Base-by-base conservation (phyloP, 176 grass and related monocot genomes). In the Avena eriantha region DNA sequence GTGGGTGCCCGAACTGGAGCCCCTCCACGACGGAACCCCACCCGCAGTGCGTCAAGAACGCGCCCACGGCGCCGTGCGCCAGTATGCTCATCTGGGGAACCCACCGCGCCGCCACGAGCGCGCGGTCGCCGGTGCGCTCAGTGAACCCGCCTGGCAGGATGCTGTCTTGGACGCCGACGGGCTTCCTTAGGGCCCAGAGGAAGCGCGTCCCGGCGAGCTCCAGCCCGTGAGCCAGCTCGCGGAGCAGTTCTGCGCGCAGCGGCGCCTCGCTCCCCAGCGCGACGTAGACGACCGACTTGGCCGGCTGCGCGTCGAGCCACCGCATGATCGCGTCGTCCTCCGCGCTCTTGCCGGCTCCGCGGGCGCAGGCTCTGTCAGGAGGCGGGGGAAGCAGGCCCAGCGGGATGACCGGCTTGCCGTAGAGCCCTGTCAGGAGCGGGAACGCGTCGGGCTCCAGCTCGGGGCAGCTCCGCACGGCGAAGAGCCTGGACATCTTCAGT, bases 11-110 rank as follows among this genome's bases (percentile, higher is more conserved):
- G 41, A 31, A 66, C 16, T 49, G 60, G 4, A 81, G 79, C 2
- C 60, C 79, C 17, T 81, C 79, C 0, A 81, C 16, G 2, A 67
- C 1, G 24, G 89, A 94, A 15, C 88, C 88, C 89, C 86, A 89
- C 17, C 92, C 92, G 26, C 89, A 94, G 68, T 94, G 92, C 29
- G 92, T 94, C 68, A 94, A 8, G 86, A 91, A 94, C 8, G 78
- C 86, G 12, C 89, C 89, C 17, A 91, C 79, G 10, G 89, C 41
- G 1, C 75, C 75, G 86, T 91, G 92, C 43, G 43, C 39, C 79
- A 81, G 22, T 19, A 81, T 67, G 23, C 23, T 19, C 23, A n/a
- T 4, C 60, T 81, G 60, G 7, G 60, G 79, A 7, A 50, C 79
- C 79, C 79, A 81, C 5, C 60, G 15, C 23, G 24, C 18, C 14